Conservation (phyloP, 1,139 yeast genomes). For the Geotrichum aggregatum region DNA sequence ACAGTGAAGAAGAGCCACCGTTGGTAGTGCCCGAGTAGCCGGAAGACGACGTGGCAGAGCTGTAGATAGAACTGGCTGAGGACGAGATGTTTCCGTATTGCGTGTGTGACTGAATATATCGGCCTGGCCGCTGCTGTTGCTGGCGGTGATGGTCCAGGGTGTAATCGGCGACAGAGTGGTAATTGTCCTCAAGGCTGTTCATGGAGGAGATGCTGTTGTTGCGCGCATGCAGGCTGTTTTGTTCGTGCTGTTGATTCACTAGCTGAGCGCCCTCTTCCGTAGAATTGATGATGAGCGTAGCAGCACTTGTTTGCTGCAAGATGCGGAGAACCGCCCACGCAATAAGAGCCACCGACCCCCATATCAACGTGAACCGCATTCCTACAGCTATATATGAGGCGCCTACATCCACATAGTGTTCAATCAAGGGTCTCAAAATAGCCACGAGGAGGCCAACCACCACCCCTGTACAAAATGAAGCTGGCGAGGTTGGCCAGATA, state of each 20-base stretch:
- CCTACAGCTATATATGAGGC: slow-evolving; percentile 26
- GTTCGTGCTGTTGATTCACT: not conserved
- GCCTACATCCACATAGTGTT: slow-evolving; percentile 30
- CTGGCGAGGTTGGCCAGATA: slow-evolving; percentile 30
- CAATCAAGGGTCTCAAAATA: slow-evolving; percentile 28
- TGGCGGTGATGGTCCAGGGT: not conserved
- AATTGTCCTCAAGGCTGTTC: no score
- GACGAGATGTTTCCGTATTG: slow-evolving; percentile 1
- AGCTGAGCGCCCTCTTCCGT: not conserved
- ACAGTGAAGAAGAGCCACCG: slow-evolving; percentile 4
- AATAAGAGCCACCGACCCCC: slow-evolving; percentile 29
- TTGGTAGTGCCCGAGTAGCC: slow-evolving; percentile 11
- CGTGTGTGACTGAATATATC: not conserved
- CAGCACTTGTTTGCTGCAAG: slow-evolving; percentile 20
- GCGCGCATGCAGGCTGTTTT: slow-evolving; percentile 4
- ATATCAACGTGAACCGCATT: slow-evolving; percentile 26
- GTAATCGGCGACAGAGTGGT: no score
- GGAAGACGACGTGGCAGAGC: slow-evolving; percentile 11
- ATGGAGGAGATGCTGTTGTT: not conserved
- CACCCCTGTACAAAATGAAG: slow-evolving; percentile 31
- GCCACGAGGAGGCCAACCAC: slow-evolving; percentile 29
- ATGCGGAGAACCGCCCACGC: slow-evolving; percentile 26
- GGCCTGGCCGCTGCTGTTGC: not conserved
- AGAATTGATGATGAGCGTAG: slow-evolving; percentile 17
- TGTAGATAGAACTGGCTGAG: slow-evolving; percentile 18